Percentiles rank a stretch among this genome's conserved stretches.
Evolutionary conservation across 208 protist species (phyloP).

Genomic region (Acanthamoeba rhysodes): DNA sequence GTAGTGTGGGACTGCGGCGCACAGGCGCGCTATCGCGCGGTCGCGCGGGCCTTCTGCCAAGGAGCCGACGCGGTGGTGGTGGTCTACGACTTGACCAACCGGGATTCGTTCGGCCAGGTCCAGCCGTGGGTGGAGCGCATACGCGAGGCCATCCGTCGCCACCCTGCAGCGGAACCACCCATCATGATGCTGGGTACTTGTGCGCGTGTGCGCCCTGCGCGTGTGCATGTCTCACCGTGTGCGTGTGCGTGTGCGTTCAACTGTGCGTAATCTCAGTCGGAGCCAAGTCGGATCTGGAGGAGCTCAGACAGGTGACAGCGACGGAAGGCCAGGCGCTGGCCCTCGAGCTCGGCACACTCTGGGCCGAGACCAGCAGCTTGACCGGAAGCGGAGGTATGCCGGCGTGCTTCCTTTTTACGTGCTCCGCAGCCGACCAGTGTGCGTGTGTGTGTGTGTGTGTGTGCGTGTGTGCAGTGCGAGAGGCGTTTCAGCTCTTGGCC

Average conservation of each 20-base stretch:
- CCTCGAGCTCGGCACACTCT: neutral
- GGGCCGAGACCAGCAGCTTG: constrained; percentile 10
- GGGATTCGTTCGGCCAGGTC: neutral
- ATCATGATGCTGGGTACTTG: neutral
- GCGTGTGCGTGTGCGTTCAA: neutral
- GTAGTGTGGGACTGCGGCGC: too few species aligned
- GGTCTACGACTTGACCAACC: neutral
- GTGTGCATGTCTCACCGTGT: too few species aligned
- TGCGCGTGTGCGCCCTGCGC: too few species aligned
- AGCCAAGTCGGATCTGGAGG: constrained; percentile 12
- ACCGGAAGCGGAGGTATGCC: neutral
- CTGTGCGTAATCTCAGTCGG: neutral
- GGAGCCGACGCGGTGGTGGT: neutral
- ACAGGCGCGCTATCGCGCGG: too few species aligned
- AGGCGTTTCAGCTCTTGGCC: too few species aligned
- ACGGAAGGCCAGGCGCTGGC: neutral
- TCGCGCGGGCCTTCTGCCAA: too few species aligned
- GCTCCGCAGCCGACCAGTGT: too few species aligned
- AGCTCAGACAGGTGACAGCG: neutral
- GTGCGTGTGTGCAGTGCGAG: too few species aligned
- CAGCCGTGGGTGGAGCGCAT: neutral
- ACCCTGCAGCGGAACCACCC: neutral
- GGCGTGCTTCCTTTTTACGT: too few species aligned
- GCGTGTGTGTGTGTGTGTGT: too few species aligned
- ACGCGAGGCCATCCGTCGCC: neutral